Evolutionary conservation across 2,329 filamentous ascomycete genomes (phyloP), one percentile per base, ranked within the genome.

Genomic region (Thelonectria discophora): DNA sequence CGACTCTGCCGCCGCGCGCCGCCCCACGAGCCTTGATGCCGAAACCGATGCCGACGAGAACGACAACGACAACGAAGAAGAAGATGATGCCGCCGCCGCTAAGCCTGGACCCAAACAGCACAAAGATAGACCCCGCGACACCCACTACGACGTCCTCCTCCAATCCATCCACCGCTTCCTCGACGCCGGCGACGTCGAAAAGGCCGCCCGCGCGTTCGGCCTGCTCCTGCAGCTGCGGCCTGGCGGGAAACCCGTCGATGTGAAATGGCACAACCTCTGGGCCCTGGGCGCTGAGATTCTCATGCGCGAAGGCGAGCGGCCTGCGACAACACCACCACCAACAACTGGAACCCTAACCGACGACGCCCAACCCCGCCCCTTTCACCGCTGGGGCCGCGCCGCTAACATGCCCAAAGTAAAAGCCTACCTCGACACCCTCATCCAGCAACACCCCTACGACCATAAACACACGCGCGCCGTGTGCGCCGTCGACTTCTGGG

Each of bases 281-380:
- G 89, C 89, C 13, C 84, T 97, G 46, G 93, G 92, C 1, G 92
- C 92, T 2, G 94, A 97, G 77, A 86, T 97, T 18, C 78, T 97
- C 58, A 87, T 97, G 78, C 86, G 90, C 15, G 78, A 82, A 27
- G 82, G 81, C 7, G 79, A 83, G 62, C 72, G 78, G 71, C 66
- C 68, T 7, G 40, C 20, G 12, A 55, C 20, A 17, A 59, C 58
- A 24, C 2, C 17, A 5, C 48, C 45, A 55, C 2, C 17, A 5
- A 50, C 45, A 55, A 32, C 12, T 58, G 13, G 21, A 24, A 4
- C 21, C 21, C 3, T 6, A 24, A 24, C 21, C 21, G 21, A 47
- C 15, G 12, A 47, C 15, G 12, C 24, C 21, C 15, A 24, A 52
- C 10, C 17, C 54, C 8, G 18, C 17, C 9, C 43, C 9, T 46